These are phyloP conservation scores for Mycena leptocephala DNA, from an alignment of 768 basidiomycete species.

Conservation along the genomic window DNA sequence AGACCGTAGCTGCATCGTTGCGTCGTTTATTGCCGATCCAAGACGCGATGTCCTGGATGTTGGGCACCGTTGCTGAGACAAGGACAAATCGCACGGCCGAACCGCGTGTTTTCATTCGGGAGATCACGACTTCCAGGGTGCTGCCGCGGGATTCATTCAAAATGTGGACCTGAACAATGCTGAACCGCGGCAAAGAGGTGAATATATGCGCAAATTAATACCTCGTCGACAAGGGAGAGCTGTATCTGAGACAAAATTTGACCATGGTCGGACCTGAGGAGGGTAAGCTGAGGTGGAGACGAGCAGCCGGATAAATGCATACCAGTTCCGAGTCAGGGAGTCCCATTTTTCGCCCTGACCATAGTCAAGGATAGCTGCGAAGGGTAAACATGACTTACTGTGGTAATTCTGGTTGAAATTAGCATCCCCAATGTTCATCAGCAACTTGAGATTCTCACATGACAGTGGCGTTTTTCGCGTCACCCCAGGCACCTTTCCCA, in stretches of 20 bases:
- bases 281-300: background rate
- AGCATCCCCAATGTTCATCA: constrained; percentile 6
- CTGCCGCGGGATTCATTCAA: constrained; percentile 93
- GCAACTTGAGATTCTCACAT: constrained; percentile 67
- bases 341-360: constrained; percentile 96
- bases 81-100: constrained; percentile 86
- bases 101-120: constrained; percentile 90
- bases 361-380: background rate
- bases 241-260: constrained; percentile 79
- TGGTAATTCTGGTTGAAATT: constrained; percentile 73
- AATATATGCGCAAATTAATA: constrained; percentile 45
- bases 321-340: constrained; percentile 92
- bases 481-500: constrained; percentile 79
- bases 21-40: constrained; percentile 79
- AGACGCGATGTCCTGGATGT: constrained; percentile 89
- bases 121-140: constrained; percentile 94
- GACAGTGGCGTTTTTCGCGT: constrained; percentile 82
- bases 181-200: background rate
- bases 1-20: constrained; percentile 71
- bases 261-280: constrained; percentile 72
- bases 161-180: constrained; percentile 83
- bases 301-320: constrained; percentile 1
- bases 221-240: constrained; percentile 94
- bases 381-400: constrained; percentile 62
- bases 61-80: constrained; percentile 95